Evolutionary conservation across 2,329 filamentous ascomycete genomes (phyloP).

Genomic region (Coniochaeta pulveracea): DNA sequence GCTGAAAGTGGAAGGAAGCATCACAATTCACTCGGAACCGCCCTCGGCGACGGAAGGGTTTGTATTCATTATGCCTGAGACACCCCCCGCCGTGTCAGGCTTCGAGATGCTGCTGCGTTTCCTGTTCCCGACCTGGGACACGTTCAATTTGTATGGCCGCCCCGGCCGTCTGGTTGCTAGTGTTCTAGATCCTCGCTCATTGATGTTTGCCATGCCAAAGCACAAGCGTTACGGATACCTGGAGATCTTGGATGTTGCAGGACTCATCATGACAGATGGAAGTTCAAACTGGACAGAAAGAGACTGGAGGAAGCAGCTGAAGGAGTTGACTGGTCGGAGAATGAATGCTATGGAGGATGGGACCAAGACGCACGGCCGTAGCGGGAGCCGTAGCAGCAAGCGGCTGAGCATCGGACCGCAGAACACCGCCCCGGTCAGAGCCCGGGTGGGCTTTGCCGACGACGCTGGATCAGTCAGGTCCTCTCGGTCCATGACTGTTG

Average conservation of each 20-base stretch:
- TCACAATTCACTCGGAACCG: constrained; percentile 74
- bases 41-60: constrained; percentile 80
- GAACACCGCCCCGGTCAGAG: constrained; percentile 21
- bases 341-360: constrained; percentile 55
- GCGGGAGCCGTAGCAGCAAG: constrained; percentile 47
- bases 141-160: constrained; percentile 82
- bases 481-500: constrained; percentile 39
- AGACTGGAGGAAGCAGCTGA: constrained; percentile 82
- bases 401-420: constrained; percentile 39
- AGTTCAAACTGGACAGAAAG: constrained; percentile 71
- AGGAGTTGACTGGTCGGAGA: constrained; percentile 72
- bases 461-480: constrained; percentile 37
- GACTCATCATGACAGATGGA: constrained; percentile 66
- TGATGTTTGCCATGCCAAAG: constrained; percentile 98
- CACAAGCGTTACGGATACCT: constrained; percentile 82
- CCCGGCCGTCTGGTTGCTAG: constrained; percentile 81
- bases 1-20: constrained; percentile 84
- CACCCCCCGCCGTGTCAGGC: constrained; percentile 79
- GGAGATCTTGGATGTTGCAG: constrained; percentile 75
- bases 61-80: constrained; percentile 95
- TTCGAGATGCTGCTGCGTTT: constrained; percentile 94
- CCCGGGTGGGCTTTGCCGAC: constrained; percentile 47
- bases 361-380: constrained; percentile 31
- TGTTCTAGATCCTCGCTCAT: constrained; percentile 70
- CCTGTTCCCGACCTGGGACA: constrained; percentile 89